Percentiles rank a stretch among this genome's conserved stretches.
phyloP scores from a whole-genome alignment of 345 rosid genomes.

The Fremontodendron californicum region DNA sequence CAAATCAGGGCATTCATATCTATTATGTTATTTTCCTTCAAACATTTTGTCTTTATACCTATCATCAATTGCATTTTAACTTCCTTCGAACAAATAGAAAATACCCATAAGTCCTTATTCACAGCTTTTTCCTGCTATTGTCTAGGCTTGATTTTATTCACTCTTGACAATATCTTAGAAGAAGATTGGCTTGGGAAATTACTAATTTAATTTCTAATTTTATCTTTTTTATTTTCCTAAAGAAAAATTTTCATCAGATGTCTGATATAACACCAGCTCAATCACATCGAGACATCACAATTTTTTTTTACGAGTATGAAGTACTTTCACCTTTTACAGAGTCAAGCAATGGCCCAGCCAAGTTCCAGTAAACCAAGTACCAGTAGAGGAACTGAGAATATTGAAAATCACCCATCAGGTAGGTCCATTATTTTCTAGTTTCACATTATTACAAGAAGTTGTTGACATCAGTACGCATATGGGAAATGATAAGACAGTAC shows the following conservation, averaged over 20 bases:
- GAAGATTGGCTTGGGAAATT: not conserved
- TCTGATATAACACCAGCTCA: not conserved
- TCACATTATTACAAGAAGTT: not conserved
- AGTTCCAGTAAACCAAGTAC: slow-evolving; percentile 56
- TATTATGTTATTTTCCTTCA: not conserved
- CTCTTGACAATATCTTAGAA: not conserved
- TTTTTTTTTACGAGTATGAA: not conserved
- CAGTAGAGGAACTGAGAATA: slow-evolving; percentile 45
- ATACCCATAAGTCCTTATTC: too few species aligned
- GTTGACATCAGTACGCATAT: not conserved
- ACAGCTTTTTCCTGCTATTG: not conserved
- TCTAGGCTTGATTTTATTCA: not conserved
- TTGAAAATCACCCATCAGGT: slow-evolving; percentile 49
- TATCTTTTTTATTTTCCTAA: not conserved
- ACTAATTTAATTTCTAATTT: not conserved
- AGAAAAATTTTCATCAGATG: not conserved
- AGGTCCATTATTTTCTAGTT: slow-evolving; percentile 11
- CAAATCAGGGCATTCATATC: not conserved
- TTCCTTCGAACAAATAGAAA: not conserved
- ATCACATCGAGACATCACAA: not conserved
- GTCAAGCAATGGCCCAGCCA: slow-evolving; percentile 47
- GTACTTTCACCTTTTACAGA: slow-evolving; percentile 35
- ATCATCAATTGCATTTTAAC: not conserved
- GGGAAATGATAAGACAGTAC: not conserved
- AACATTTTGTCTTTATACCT: not conserved